Percentiles rank a stretch among this genome's conserved stretches.
Evolutionary conservation across 2,329 filamentous ascomycete species (phyloP).

Genomic region (Cylindrodendrum hubeiense): DNA sequence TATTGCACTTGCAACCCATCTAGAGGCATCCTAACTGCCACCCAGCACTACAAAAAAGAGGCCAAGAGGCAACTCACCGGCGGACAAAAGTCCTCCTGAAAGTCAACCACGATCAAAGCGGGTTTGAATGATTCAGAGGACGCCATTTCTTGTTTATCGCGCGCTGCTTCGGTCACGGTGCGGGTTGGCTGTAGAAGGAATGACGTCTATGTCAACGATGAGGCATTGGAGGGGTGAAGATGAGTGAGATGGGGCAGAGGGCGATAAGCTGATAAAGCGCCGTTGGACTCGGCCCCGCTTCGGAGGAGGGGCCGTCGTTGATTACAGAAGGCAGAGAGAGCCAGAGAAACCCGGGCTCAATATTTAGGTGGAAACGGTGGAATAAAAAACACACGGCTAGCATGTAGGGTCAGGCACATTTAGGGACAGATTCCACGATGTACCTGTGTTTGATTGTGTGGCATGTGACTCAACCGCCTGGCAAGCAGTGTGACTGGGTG

Average conservation of each 20-base stretch:
- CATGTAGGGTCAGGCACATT: background rate
- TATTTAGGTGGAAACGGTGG: background rate
- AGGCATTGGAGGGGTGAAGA: background rate
- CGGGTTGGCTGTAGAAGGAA: background rate
- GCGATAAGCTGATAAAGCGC: constrained; percentile 18
- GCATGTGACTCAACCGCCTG: background rate
- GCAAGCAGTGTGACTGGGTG: background rate
- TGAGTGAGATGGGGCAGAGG: background rate
- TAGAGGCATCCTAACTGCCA: background rate
- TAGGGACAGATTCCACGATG: background rate
- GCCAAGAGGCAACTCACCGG: constrained; percentile 70
- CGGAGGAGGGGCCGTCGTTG: background rate
- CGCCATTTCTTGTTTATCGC: background rate
- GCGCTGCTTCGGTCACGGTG: background rate
- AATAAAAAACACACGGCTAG: background rate
- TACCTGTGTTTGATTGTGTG: background rate
- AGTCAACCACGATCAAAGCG: constrained; percentile 80
- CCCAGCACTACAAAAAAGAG: background rate
- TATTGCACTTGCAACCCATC: background rate
- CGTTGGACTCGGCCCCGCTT: constrained; percentile 1
- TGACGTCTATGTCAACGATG: background rate
- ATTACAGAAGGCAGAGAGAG: background rate
- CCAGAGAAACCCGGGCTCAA: background rate
- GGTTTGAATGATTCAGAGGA: constrained; percentile 54
- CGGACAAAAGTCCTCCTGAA: constrained; percentile 96